A percentile compares a stretch with the other conserved stretches of the same genome.
phyloP scores from a whole-genome alignment of 768 basidiomycete species.

The Epithele typhae region DNA sequence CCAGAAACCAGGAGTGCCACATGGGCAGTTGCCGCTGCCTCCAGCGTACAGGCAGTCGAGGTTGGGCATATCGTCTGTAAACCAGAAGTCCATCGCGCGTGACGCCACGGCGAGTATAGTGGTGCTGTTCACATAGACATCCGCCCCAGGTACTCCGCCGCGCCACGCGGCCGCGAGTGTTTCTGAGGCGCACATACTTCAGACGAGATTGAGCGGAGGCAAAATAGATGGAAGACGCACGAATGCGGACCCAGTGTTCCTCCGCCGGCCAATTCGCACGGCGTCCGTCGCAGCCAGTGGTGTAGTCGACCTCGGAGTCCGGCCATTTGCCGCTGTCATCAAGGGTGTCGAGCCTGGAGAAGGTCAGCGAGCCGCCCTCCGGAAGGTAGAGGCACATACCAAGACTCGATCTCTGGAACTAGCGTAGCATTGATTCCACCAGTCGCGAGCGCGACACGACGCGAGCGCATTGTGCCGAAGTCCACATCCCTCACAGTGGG shows the following conservation, averaged over 20 bases:
- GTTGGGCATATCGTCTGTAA: slow-evolving; percentile 52
- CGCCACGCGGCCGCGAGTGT: slow-evolving; percentile 57
- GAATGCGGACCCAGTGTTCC: not conserved
- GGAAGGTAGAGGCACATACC: too few species aligned
- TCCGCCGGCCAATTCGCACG: slow-evolving; percentile 52
- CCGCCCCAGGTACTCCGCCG: slow-evolving; percentile 38
- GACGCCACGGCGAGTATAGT: slow-evolving; percentile 39
- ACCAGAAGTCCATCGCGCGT: slow-evolving; percentile 60
- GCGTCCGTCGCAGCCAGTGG: slow-evolving; percentile 55
- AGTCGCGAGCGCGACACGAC: too few species aligned
- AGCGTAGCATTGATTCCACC: too few species aligned
- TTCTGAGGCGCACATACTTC: slow-evolving; percentile 28
- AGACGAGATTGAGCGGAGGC: too few species aligned
- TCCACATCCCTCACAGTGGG: too few species aligned
- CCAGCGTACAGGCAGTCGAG: slow-evolving; percentile 51
- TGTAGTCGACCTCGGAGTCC: slow-evolving; percentile 48
- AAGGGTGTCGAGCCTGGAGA: slow-evolving; percentile 51
- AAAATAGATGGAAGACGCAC: not conserved
- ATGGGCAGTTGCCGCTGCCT: slow-evolving; percentile 51
- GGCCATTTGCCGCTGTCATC: slow-evolving; percentile 46
- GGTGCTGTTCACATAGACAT: slow-evolving; percentile 38
- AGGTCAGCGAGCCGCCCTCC: too few species aligned
- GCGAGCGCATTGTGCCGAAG: too few species aligned
- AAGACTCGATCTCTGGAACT: too few species aligned
- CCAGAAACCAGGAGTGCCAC: slow-evolving; percentile 48